Base-by-base conservation (phyloP, 768 basidiomycete species). In the Suillus occidentalis region DNA sequence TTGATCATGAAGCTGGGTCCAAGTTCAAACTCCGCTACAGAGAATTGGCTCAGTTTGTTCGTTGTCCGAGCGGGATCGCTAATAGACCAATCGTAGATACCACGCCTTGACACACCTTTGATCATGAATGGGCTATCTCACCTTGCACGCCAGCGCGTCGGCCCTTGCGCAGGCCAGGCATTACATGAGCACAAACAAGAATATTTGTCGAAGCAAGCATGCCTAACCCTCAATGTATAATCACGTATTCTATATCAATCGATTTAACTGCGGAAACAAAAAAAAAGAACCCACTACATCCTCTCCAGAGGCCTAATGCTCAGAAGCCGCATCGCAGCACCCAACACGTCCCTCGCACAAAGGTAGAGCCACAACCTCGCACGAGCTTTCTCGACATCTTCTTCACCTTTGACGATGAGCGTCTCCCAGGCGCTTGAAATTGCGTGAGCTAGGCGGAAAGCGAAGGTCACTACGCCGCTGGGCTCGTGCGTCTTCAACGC, bases 371-470 rank as follows among this genome's bases (percentile, higher is more conserved):
- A 97, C 82, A 99, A 80, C 72, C 93, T 83, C 13, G 96, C 97
- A 66, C 84, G 78, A 2, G 94, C 95, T 72, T 89, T 90, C 65
- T n/a, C n/a, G n/a, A 82, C 59, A 70, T 96, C 92, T 67, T 80
- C 75, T 77, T 95, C 92, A 2, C 93, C 91, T 71, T 91, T 90
- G 49, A 98, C 95, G 58, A 91, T 84, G 9, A 97, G 85, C 2
- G 83, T 85, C 79, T 97, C 95, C 95, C 95, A 98, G 43, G 96
- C 94, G 64, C 89, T 90, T 66, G 89, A 91, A 71, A 97, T n/a
- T n/a, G n/a, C n/a, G n/a, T n/a, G n/a, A n/a, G n/a, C n/a, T n/a
- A n/a, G n/a, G n/a, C n/a, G n/a, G n/a, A n/a, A n/a, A n/a, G 88
- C 87, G 74, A 88, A 99, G 6, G 94, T 96, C 66, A 97, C 95